Evolutionary conservation across 129 eudicot species (phyloP).

Genomic region (Heracleum sosnowskyi): DNA sequence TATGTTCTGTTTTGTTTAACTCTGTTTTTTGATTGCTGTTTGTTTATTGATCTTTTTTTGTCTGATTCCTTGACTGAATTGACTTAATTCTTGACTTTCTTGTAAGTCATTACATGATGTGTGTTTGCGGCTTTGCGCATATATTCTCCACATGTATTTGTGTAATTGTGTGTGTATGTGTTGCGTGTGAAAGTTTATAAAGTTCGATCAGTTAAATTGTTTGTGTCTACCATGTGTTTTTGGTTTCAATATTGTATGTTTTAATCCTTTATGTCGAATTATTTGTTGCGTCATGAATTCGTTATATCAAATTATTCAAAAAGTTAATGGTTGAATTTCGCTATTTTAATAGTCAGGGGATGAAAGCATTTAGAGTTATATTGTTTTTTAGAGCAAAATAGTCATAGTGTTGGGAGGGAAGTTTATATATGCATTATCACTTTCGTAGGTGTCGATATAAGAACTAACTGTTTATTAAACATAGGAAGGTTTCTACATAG

Average conservation of each 20-base stretch:
- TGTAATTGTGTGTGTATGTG: too few species aligned
- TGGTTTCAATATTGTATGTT: not conserved
- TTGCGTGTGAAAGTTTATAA: too few species aligned
- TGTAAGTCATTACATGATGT: not conserved
- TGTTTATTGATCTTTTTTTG: not conserved
- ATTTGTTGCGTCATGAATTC: not conserved
- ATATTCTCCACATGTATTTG: not conserved
- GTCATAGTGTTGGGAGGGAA: not conserved
- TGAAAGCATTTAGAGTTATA: not conserved
- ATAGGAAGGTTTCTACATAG: not conserved
- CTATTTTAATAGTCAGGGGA: too few species aligned
- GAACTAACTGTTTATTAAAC: not conserved
- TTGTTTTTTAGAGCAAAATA: not conserved
- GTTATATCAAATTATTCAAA: not conserved
- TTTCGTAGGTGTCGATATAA: not conserved
- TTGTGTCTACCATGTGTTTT: not conserved
- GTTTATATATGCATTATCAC: not conserved
- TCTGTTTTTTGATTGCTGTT: not conserved
- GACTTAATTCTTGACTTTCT: not conserved
- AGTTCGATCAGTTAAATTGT: not conserved
- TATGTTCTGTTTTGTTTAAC: not conserved
- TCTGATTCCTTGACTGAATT: not conserved
- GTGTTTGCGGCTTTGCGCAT: not conserved
- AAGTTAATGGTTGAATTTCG: not conserved
- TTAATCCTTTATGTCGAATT: not conserved